Conservation (phyloP, 257 asterid genomes). For the Capsicum chinense region DNA sequence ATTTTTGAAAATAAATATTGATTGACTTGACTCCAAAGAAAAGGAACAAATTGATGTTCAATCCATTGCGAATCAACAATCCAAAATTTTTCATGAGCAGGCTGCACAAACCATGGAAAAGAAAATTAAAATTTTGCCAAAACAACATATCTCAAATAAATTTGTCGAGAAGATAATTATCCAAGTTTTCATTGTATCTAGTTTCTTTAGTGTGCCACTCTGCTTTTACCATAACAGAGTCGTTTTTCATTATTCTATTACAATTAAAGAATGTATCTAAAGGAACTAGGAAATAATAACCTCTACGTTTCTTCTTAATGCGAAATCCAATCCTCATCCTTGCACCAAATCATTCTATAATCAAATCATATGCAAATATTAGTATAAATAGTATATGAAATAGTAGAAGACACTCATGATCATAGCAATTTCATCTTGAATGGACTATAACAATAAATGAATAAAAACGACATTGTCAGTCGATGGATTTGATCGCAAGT, state of each 20-base stretch:
- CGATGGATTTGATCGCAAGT: neutral
- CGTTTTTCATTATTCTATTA: neutral
- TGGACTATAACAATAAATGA: neutral
- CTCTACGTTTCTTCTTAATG: slow-evolving; percentile 86
- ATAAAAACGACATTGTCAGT: neutral
- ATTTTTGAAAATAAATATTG: slow-evolving; percentile 7
- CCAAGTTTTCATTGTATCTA: neutral
- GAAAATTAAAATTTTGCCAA: slow-evolving; percentile 26
- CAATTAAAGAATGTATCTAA: slow-evolving; percentile 32
- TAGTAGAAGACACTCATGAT: neutral
- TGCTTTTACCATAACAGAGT: neutral
- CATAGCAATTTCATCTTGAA: neutral
- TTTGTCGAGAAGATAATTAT: neutral
- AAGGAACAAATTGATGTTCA: slow-evolving; percentile 88
- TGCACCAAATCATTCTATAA: slow-evolving; percentile 90
- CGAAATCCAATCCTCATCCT: slow-evolving; percentile 98
- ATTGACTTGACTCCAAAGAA: slow-evolving; percentile 87
- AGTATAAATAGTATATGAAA: slow-evolving; percentile 24
- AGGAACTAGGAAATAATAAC: slow-evolving; percentile 50
- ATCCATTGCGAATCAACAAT: slow-evolving; percentile 91
- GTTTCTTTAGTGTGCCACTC: neutral
- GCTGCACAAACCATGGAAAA: slow-evolving; percentile 46
- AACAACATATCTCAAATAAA: neutral
- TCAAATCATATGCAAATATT: neutral
- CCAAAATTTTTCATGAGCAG: slow-evolving; percentile 88